These are phyloP conservation scores for Xerocomellus chrysenteron DNA, from an alignment of 768 basidiomycete genomes.

Conservation along the genomic window DNA sequence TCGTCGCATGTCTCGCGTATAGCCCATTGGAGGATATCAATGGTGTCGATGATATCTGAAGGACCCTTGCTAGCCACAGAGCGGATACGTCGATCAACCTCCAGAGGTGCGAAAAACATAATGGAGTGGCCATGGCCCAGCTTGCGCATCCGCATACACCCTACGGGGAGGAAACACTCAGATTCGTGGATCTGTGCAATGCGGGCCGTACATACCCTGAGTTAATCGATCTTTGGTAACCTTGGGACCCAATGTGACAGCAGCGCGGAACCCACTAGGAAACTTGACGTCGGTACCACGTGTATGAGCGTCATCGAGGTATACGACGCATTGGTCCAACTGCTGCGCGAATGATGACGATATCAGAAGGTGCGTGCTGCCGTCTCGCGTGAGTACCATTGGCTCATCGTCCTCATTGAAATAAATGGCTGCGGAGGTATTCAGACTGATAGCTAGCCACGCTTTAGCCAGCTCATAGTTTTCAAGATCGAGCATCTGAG, in stretches of 20 bases:
- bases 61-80: conserved; percentile 12
- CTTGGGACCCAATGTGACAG: conserved; percentile 39
- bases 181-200: background rate
- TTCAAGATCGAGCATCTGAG: conserved; percentile 52
- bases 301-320: conserved; percentile 42
- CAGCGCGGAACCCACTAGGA: conserved; percentile 34
- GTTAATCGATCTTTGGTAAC: conserved; percentile 37
- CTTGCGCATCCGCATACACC: conserved; percentile 55
- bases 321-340: conserved; percentile 36
- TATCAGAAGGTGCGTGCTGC: conserved; percentile 24
- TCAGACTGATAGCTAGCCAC: conserved; percentile 38
- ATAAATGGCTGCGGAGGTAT: conserved; percentile 31
- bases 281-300: conserved; percentile 41
- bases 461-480: conserved; percentile 39
- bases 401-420: conserved; percentile 34
- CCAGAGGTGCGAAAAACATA: conserved; percentile 46
- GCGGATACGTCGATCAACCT: conserved; percentile 40
- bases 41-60: conserved; percentile 2
- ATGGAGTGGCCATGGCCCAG: conserved; percentile 48
- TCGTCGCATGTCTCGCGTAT: conserved; percentile 45
- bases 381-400: conserved; percentile 31
- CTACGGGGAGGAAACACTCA: conserved; percentile 19
- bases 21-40: conserved; percentile 44
- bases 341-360: conserved; percentile 36
- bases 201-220: conserved; percentile 29